These are phyloP conservation scores for Plectosphaerella cucumerina DNA, from an alignment of 2,329 filamentous ascomycete species.

Conservation along the genomic window DNA sequence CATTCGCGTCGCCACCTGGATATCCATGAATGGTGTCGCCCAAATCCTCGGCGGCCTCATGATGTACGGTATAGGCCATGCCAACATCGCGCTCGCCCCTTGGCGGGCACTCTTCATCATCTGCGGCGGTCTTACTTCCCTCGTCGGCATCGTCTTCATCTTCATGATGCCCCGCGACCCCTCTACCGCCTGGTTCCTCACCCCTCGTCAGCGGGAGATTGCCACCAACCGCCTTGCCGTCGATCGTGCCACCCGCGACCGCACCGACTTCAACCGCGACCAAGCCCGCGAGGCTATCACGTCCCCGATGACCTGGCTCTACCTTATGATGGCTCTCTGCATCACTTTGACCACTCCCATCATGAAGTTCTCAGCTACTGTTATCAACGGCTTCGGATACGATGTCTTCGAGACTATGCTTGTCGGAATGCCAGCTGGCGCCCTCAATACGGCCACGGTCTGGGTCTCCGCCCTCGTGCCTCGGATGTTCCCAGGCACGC, in stretches of 20 bases:
- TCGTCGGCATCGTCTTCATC: conserved; percentile 3
- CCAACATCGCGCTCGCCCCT: conserved; percentile 8
- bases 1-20: conserved; percentile 21
- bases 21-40: conserved; percentile 21
- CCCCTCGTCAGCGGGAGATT: conserved; percentile 3
- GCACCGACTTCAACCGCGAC: conserved; percentile 9
- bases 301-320: conserved; percentile 10
- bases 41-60: conserved; percentile 22
- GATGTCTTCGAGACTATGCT: conserved; percentile 10
- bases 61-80: conserved; percentile 21
- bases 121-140: conserved; percentile 8
- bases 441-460: conserved; percentile 1
- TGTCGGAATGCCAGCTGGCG: conserved; percentile 8
- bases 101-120: conserved; percentile 17
- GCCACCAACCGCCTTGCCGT: conserved; percentile 12
- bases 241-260: conserved; percentile 11
- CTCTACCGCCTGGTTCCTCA: conserved; percentile 6
- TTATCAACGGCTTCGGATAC: conserved; percentile 13
- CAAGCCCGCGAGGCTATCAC: conserved; percentile 16
- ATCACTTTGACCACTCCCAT: conserved; percentile 16
- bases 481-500: conserved; percentile 11
- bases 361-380: conserved; percentile 13
- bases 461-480: conserved; percentile 13
- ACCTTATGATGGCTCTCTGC: conserved; percentile 15
- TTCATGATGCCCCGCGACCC: conserved; percentile 7